Evolutionary conservation across 192 early-diverging fungal genomes (phyloP).

Genomic region (Coemansia sp.): DNA sequence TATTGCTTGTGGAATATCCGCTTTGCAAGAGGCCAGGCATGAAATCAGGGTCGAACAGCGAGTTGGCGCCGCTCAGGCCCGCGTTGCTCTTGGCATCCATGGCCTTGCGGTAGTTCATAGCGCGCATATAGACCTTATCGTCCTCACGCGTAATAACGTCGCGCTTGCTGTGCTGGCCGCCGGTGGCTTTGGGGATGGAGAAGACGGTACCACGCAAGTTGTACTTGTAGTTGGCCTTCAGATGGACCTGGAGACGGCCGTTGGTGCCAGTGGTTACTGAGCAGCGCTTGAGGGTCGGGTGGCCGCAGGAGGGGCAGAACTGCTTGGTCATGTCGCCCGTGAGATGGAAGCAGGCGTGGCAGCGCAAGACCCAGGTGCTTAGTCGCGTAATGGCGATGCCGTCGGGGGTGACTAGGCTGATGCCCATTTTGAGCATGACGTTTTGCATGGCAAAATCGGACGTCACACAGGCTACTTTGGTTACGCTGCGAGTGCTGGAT

Average conservation of each 20-base stretch:
- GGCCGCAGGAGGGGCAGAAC: slow-evolving; percentile 93
- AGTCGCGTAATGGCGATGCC: slow-evolving; percentile 73
- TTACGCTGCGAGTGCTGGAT: slow-evolving; percentile 18
- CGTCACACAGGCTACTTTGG: slow-evolving; percentile 87
- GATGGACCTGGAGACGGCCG: slow-evolving; percentile 76
- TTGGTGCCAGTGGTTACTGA: slow-evolving; percentile 75
- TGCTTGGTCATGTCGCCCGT: slow-evolving; percentile 83
- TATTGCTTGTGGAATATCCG: slow-evolving; percentile 38
- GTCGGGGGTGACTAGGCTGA: slow-evolving; percentile 80
- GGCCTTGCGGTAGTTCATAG: slow-evolving; percentile 30
- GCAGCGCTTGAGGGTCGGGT: slow-evolving; percentile 80
- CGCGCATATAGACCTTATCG: slow-evolving; percentile 74
- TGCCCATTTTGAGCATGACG: slow-evolving; percentile 88
- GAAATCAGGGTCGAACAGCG: slow-evolving; percentile 40
- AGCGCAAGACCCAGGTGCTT: slow-evolving; percentile 88
- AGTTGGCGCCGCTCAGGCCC: slow-evolving; percentile 20
- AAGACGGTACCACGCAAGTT: slow-evolving; percentile 87
- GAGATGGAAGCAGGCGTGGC: slow-evolving; percentile 88
- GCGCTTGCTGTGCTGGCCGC: slow-evolving; percentile 66
- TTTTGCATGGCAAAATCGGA: slow-evolving; percentile 97
- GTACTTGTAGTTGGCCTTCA: slow-evolving; percentile 91
- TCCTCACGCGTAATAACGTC: slow-evolving; percentile 88
- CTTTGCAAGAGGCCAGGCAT: slow-evolving; percentile 31
- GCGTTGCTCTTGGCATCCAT: slow-evolving; percentile 30
- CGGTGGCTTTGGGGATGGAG: slow-evolving; percentile 78